These are phyloP conservation scores for Coemansia sp. DNA, from an alignment of 192 early-diverging fungal genomes.

Conservation along the genomic window DNA sequence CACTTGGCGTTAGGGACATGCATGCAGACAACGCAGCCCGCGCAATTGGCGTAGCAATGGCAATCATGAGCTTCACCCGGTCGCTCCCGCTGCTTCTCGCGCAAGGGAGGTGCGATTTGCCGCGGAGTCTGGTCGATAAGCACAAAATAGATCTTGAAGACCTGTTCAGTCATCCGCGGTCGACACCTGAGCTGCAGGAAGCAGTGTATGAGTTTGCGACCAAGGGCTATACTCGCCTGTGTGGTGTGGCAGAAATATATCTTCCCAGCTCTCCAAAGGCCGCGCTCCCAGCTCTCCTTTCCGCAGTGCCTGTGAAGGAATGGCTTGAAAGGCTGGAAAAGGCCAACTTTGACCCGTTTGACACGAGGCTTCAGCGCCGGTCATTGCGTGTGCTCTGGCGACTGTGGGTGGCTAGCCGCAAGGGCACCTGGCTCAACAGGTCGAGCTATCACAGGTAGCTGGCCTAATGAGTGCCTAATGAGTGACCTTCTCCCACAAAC, in stretches of 20 bases:
- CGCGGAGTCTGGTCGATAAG: conserved; percentile 77
- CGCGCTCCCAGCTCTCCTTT: conserved; percentile 73
- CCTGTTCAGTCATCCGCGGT: conserved; percentile 63
- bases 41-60: conserved; percentile 89
- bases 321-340: conserved; percentile 79
- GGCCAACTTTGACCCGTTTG: conserved; percentile 83
- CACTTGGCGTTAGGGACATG: conserved; percentile 77
- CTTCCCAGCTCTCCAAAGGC: conserved; percentile 58
- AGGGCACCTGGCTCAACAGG: conserved; percentile 36
- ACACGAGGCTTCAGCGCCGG: conserved; percentile 65
- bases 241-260: conserved; percentile 70
- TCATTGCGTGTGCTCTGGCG: conserved; percentile 36
- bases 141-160: conserved; percentile 77
- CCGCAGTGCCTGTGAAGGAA: conserved; percentile 68
- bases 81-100: conserved; percentile 70
- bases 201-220: conserved; percentile 89
- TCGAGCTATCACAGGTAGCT: conserved; percentile 13
- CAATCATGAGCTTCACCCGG: conserved; percentile 75
- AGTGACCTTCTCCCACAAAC: neutral
- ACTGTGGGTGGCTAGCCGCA: conserved; percentile 43
- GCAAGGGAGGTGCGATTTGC: conserved; percentile 73
- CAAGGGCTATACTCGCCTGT: conserved; percentile 71
- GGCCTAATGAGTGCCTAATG: neutral
- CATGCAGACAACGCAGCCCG: conserved; percentile 87
- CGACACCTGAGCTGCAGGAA: conserved; percentile 65